Evolutionary conservation across 75 land plant species (phyloP).

Genomic region (Cupressus sempervirens): DNA sequence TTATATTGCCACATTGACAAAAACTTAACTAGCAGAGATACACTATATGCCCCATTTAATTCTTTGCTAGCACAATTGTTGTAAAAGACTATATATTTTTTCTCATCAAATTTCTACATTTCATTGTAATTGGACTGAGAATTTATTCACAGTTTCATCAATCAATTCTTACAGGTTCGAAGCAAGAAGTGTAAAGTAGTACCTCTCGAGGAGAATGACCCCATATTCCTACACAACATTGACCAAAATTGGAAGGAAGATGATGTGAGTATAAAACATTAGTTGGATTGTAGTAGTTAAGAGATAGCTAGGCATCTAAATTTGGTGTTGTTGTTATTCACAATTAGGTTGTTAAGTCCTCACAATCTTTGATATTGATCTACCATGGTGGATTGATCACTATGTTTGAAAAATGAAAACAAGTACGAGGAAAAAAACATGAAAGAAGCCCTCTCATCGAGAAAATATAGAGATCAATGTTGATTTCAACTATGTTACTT

Average conservation of each 20-base stretch:
- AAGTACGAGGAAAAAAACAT: too few species aligned
- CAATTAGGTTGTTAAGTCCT: neutral
- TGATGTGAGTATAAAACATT: conserved; percentile 19
- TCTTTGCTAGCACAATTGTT: too few species aligned
- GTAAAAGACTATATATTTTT: too few species aligned
- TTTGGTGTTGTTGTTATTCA: conserved; percentile 4
- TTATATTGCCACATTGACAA: too few species aligned
- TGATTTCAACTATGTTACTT: too few species aligned
- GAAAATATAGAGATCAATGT: too few species aligned
- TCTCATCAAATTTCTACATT: too few species aligned
- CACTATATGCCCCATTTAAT: too few species aligned
- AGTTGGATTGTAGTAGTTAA: neutral
- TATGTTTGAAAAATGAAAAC: too few species aligned
- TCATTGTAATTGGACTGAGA: neutral
- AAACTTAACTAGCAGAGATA: too few species aligned
- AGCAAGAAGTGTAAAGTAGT: conserved; percentile 46
- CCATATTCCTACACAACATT: conserved; percentile 47
- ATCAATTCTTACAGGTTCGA: conserved; percentile 22
- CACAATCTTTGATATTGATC: neutral
- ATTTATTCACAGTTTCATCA: neutral
- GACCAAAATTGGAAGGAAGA: conserved; percentile 47
- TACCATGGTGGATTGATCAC: too few species aligned
- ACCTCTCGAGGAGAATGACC: conserved; percentile 51
- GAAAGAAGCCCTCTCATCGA: too few species aligned
- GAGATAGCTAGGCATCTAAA: neutral